phyloP scores from a whole-genome alignment of 2,329 filamentous ascomycete species.

The Aspergillus sergii region DNA sequence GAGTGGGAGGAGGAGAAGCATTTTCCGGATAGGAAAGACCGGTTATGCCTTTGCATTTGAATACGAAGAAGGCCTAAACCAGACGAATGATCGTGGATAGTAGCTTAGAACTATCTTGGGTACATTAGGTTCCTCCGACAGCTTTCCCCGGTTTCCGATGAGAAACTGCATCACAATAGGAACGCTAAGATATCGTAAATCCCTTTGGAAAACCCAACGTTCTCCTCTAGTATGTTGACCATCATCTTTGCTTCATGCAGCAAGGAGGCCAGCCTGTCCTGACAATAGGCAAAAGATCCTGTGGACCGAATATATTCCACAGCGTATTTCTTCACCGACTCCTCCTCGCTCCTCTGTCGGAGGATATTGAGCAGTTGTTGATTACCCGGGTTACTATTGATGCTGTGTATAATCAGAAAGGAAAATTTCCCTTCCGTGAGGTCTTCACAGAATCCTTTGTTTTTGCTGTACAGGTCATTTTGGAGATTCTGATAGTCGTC shows the following conservation, averaged over 20 bases:
- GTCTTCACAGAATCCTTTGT: background rate
- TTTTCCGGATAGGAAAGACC: too few relatives aligned
- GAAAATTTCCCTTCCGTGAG: background rate
- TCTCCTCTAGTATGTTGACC: background rate
- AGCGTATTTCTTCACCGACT: background rate
- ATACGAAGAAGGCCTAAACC: too few relatives aligned
- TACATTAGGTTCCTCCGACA: background rate
- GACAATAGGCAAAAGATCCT: background rate
- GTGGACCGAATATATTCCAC: background rate
- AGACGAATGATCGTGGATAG: background rate
- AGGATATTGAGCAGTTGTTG: background rate
- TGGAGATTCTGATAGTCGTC: constrained; percentile 55
- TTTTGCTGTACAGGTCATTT: background rate
- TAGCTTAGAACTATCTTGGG: background rate
- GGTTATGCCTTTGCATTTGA: too few relatives aligned
- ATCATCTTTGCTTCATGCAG: background rate
- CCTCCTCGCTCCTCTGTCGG: background rate
- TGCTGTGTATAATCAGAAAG: background rate
- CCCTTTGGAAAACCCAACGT: background rate
- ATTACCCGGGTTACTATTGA: background rate
- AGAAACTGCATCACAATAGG: background rate
- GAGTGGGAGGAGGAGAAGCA: too few relatives aligned
- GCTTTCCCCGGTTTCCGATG: background rate
- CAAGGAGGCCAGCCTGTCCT: background rate
- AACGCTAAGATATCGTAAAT: background rate